phyloP scores from a whole-genome alignment of 1,139 yeast species.

The Nadsonia commutata region DNA sequence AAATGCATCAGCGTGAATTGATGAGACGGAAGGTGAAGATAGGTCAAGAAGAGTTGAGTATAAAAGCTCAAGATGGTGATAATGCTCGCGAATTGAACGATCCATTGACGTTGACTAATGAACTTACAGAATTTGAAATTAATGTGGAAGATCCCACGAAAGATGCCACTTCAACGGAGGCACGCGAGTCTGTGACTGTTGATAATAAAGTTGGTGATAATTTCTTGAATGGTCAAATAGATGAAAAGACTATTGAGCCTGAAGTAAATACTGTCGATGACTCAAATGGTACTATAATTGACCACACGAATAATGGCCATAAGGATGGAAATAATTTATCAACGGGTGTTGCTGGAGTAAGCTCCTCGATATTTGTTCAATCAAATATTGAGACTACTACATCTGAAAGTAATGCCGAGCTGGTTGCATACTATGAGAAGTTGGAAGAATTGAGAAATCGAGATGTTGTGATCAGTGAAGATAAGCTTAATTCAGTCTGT shows the following conservation, averaged over 20 bases:
- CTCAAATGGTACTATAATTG: too few relatives aligned
- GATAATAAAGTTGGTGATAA: too few relatives aligned
- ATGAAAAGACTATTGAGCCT: not conserved
- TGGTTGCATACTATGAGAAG: constrained; percentile 4
- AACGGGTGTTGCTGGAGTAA: not conserved
- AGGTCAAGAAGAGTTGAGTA: constrained; percentile 1
- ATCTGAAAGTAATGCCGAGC: constrained; percentile 2
- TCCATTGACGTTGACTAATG: constrained; percentile 4
- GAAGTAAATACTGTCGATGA: constrained; percentile 4
- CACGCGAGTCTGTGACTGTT: too few relatives aligned
- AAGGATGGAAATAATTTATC: too few relatives aligned
- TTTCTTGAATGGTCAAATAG: too few relatives aligned
- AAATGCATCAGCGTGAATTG: constrained; percentile 52
- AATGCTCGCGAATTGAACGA: constrained; percentile 5
- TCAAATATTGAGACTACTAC: not conserved
- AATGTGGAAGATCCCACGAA: too few relatives aligned
- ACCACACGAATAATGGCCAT: too few relatives aligned
- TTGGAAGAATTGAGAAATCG: constrained; percentile 1
- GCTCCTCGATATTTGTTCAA: not conserved
- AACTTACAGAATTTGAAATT: constrained; percentile 3
- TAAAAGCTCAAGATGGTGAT: constrained; percentile 4
- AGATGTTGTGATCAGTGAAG: constrained; percentile 23
- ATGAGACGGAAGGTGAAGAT: not conserved
- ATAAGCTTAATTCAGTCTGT: constrained; percentile 18
- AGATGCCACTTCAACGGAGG: too few relatives aligned